These are phyloP conservation scores for Areca catechu DNA, from an alignment of 176 grass and related monocot species.

Conservation along the genomic window DNA sequence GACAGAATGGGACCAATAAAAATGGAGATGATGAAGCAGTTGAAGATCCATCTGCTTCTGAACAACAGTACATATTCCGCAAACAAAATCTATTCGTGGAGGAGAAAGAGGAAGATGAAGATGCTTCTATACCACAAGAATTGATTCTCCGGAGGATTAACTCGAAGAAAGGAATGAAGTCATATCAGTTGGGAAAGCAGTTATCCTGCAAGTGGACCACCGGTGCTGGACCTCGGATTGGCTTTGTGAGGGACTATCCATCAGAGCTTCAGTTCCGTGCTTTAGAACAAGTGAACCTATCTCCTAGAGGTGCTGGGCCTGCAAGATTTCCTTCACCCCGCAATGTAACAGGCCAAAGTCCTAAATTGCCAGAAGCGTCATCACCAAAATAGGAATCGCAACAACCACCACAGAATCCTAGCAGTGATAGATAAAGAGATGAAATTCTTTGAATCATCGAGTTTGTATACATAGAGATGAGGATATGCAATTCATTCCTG, in stretches of 20 bases:
- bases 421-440: too few species aligned
- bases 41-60: conserved; percentile 15
- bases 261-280: conserved; percentile 47
- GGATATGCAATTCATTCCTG: too few species aligned
- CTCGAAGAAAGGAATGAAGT: conserved; percentile 43
- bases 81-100: conserved; percentile 32
- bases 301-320: conserved; percentile 10
- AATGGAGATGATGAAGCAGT: conserved; percentile 1
- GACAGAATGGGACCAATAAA: neutral
- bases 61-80: conserved; percentile 23
- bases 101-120: neutral
- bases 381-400: too few species aligned
- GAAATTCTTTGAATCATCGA: too few species aligned
- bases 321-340: conserved; percentile 23
- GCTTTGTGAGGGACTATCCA: conserved; percentile 63
- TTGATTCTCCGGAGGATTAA: conserved; percentile 52
- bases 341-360: neutral
- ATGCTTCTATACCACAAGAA: conserved; percentile 27
- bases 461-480: too few species aligned
- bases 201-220: conserved; percentile 51
- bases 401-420: too few species aligned
- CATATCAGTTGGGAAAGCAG: conserved; percentile 62
- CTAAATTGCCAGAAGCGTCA: too few species aligned
- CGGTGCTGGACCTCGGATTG: conserved; percentile 57
- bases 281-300: conserved; percentile 45